Evolutionary conservation across 2,329 filamentous ascomycete genomes (phyloP), one percentile per base, ranked within the genome.

Genomic region (Pleomassaria siparia): DNA sequence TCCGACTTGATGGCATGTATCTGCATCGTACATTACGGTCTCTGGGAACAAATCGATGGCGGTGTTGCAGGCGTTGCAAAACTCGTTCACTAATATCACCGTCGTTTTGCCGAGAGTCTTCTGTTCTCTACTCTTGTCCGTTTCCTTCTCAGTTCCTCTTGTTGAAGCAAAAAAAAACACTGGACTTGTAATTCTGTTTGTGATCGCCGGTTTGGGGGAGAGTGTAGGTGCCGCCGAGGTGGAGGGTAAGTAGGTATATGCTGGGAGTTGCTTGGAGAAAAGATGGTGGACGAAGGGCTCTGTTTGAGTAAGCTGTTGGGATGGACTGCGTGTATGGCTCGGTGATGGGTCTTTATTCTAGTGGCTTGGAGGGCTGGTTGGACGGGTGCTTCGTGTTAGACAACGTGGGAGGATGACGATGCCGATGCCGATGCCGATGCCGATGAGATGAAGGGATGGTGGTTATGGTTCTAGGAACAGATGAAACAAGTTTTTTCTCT

Each of bases 401-500:
- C 11, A 37, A 22, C 5, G 24, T 37, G 6, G 35, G 20, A 22
- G 24, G 39, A 28, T 16, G 15, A 28, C 3, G 39, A 28, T 28
- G 25, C 12, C 15, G 36, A 26, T 21, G 36, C 24, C 15, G 36
- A 26, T 26, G 36, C 24, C 21, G 35, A 28, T 28, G 12, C 7
- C 16, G 12, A n/a, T n/a, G n/a, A n/a, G n/a, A n/a, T n/a, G 8
- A 20, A 33, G 13, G 36, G 36, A 16, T 20, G 22, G 39, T 22
- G 26, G 2, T 43, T 30, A 22, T 30, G 28, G 26, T n/a, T 12
- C 33, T 44, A 35, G 29, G 24, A 4, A 44, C 26, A 37, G 21
- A 44, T 36, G 42, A 26, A 44, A 16, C 15, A 44, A 44, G 18
- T 40, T 22, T 24, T 37, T 22, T n/a, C n/a, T n/a, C n/a, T n/a